Conservation (phyloP, 768 basidiomycete genomes). For the Sarcomyxa edulis region DNA sequence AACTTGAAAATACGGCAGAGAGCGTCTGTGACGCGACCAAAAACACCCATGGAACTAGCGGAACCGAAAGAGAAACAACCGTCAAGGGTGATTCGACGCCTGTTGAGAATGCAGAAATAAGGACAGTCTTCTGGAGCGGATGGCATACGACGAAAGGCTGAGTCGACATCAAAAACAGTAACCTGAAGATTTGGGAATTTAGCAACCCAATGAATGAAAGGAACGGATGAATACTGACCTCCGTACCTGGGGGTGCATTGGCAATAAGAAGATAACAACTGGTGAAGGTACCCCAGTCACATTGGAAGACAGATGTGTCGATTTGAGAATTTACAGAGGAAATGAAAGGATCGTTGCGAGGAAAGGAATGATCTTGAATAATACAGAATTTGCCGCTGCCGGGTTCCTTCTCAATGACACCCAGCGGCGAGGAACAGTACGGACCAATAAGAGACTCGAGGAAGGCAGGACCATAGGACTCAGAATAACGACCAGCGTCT, state of each 20-base stretch:
- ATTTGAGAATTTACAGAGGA: conserved; percentile 6
- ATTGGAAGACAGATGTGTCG: conserved; percentile 2
- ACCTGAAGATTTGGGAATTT: too few species aligned
- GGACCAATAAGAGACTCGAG: conserved; percentile 7
- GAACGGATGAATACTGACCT: too few species aligned
- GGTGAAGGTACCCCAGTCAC: conserved; percentile 12
- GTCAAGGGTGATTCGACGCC: conserved; percentile 14
- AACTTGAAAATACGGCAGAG: conserved; percentile 11
- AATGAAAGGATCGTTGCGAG: conserved; percentile 5
- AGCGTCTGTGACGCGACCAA: conserved; percentile 13
- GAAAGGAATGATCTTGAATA: conserved; percentile 15
- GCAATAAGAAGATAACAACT: conserved; percentile 6
- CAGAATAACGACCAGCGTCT: conserved; percentile 8
- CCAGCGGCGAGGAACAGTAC: conserved; percentile 15
- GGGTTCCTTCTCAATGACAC: not conserved
- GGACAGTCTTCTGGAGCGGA: not conserved
- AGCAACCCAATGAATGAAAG: too few species aligned
- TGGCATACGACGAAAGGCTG: conserved; percentile 2
- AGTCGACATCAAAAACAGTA: conserved; percentile 8
- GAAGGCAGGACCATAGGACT: conserved; percentile 9
- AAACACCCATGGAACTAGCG: conserved; percentile 11
- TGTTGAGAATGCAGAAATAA: conserved; percentile 1
- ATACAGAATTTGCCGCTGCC: conserved; percentile 5
- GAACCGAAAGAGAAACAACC: conserved; percentile 14
- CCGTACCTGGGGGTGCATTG: conserved; percentile 4